Percentiles rank a stretch among this genome's conserved stretches.
phyloP scores from a whole-genome alignment of 2,329 filamentous ascomycete species.

The Curvularia lunata region DNA sequence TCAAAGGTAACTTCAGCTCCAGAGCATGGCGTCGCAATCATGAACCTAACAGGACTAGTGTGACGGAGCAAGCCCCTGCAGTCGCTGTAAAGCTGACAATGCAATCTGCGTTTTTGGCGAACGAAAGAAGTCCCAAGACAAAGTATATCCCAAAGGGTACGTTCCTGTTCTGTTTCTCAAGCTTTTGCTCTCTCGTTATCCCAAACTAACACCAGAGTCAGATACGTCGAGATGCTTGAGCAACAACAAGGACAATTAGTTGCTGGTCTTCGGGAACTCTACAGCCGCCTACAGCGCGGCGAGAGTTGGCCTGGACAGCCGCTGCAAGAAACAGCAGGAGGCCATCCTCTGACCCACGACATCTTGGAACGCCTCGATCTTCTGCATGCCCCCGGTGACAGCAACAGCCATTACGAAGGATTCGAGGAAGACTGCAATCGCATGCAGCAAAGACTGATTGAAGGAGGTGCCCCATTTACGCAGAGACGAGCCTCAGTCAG shows the following conservation, averaged over 20 bases:
- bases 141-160: conserved; percentile 71
- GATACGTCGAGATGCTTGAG: conserved; percentile 71
- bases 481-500: conserved; percentile 63
- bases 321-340: conserved; percentile 59
- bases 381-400: conserved; percentile 59
- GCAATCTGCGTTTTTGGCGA: conserved; percentile 70
- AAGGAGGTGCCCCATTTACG: conserved; percentile 59
- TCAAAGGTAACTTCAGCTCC: conserved; percentile 60
- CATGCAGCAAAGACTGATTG: conserved; percentile 63
- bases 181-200: neutral
- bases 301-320: conserved; percentile 63
- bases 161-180: conserved; percentile 1
- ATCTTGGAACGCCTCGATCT: conserved; percentile 66
- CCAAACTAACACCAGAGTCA: conserved; percentile 36
- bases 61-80: conserved; percentile 67
- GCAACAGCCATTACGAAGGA: conserved; percentile 52
- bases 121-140: conserved; percentile 70
- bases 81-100: conserved; percentile 68
- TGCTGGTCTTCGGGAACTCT: conserved; percentile 65
- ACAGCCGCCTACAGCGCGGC: conserved; percentile 59
- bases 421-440: conserved; percentile 66
- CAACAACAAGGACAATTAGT: conserved; percentile 69
- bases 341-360: conserved; percentile 67
- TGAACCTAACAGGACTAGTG: conserved; percentile 52
- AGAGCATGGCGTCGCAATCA: neutral